Base-by-base conservation (phyloP, 345 rosid genomes). In the Pistacia atlantica region DNA sequence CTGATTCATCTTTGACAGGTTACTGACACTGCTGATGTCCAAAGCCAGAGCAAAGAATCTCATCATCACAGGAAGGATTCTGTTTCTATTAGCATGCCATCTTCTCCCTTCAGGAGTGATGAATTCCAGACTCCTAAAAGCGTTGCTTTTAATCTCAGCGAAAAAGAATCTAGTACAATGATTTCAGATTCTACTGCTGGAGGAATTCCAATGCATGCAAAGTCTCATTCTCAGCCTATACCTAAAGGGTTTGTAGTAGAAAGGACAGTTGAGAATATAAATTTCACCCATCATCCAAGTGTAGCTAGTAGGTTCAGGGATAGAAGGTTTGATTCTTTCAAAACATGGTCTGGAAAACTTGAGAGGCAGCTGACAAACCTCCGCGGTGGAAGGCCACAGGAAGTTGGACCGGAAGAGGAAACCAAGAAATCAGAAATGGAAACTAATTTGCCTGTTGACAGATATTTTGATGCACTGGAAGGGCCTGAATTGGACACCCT, bases 401-500 rank as follows among this genome's bases (percentile, higher is more conserved):
- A 77, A 61, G 1, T 11, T 38, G 77, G 76, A 67, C 76, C 89
- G 0, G 83, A 79, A 22, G 80, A 83, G 11, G 52, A 20, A 11
- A 58, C 31, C 38, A 74, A 76, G 68, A 84, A 63, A 45, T 16
- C 79, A 46, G 89, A 87, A 65, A 88, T 64, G 28, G 89, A 83
- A 33, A 77, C 83, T 63, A 63, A 8, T 75, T 80, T 95, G n/a
- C 90, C 93, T 0, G 90, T 92, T 33, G 98, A 91, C 72, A 76
- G 97, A 74, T 93, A 79, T 84, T 95, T 87, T 54, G 98, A 95
- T 73, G 98, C 97, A 65, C 77, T 95, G 72, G 90, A 89, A 86
- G 98, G 98, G 59, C 97, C 98, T 6, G 94, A 91, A 38, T 82
- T 95, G 68, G 98, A 95, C 73, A 88, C 92, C 51, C 95, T 95